These are phyloP conservation scores for Cutaneotrichosporon curvatum DNA, from an alignment of 1,284 basidiomycete genomes.

Conservation along the genomic window DNA sequence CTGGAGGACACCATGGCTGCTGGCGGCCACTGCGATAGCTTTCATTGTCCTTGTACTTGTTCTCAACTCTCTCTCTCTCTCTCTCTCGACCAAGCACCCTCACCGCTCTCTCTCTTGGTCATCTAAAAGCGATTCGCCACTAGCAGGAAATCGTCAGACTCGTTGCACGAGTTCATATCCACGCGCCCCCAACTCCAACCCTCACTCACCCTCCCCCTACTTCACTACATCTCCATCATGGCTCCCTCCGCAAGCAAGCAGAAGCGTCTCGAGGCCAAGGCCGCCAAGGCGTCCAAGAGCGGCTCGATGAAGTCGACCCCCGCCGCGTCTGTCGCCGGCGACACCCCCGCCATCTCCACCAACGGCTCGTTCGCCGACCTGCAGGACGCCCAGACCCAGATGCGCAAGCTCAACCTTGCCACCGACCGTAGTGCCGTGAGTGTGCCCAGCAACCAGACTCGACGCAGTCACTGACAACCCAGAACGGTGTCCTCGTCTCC, in stretches of 20 bases:
- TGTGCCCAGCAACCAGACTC: too few species aligned
- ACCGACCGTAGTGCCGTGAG: constrained; percentile 66
- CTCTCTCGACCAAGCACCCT: too few species aligned
- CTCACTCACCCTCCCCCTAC: not conserved
- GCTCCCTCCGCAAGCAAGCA: constrained; percentile 48
- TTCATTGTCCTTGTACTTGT: too few species aligned
- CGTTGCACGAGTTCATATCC: too few species aligned
- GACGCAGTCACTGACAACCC: constrained; percentile 1
- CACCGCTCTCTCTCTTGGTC: too few species aligned
- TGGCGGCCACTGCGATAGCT: too few species aligned
- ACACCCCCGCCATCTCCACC: constrained; percentile 69
- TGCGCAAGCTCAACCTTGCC: constrained; percentile 79
- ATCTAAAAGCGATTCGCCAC: too few species aligned
- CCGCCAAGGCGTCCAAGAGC: constrained; percentile 58
- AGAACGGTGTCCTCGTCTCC: constrained; percentile 81
- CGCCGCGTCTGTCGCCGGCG: constrained; percentile 54
- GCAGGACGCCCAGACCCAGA: constrained; percentile 51
- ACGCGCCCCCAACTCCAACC: too few species aligned
- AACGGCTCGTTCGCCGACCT: constrained; percentile 60
- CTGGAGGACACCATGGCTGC: too few species aligned
- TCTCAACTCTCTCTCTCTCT: too few species aligned
- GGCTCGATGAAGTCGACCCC: constrained; percentile 49
- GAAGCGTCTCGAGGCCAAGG: constrained; percentile 82
- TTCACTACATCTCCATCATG: constrained; percentile 30
- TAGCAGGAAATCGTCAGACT: too few species aligned